Percentiles rank a stretch among this genome's conserved stretches.
Evolutionary conservation across 345 rosid genomes (phyloP).

Genomic region (Eucalyptus shirleyi): DNA sequence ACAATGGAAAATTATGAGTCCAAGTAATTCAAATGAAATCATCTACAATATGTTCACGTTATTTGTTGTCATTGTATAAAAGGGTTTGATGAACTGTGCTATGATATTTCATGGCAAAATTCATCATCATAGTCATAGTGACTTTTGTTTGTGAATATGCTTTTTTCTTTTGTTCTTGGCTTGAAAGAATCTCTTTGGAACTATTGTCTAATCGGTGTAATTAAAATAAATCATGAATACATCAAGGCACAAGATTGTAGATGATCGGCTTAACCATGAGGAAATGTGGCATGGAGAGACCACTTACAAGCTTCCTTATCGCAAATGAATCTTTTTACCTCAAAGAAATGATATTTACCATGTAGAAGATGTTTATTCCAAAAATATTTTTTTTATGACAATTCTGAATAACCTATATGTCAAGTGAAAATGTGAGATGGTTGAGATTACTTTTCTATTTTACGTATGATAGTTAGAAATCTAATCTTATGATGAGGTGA

Average conservation of each 20-base stretch:
- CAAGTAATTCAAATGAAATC: not conserved
- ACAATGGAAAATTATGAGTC: not conserved
- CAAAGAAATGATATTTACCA: no score
- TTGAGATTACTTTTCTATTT: no score
- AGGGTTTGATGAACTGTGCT: not conserved
- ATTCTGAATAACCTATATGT: no score
- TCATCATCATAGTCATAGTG: not conserved
- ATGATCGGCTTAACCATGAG: no score
- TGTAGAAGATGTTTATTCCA: no score
- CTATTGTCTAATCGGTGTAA: not conserved
- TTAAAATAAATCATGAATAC: not conserved
- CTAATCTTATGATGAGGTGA: no score
- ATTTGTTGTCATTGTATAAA: not conserved
- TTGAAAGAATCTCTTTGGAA: not conserved
- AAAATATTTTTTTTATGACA: fast-evolving
- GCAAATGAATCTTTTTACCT: no score
- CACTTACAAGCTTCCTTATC: no score
- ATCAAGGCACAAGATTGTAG: not conserved
- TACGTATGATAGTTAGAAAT: no score
- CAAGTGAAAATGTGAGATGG: no score
- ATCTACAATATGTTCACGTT: not conserved
- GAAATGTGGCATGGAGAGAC: no score
- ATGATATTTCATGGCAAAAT: not conserved
- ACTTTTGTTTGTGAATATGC: not conserved
- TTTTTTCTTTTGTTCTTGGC: not conserved